Conservation (phyloP, 768 basidiomycete species). For the Hygrophorus pudorinus region DNA sequence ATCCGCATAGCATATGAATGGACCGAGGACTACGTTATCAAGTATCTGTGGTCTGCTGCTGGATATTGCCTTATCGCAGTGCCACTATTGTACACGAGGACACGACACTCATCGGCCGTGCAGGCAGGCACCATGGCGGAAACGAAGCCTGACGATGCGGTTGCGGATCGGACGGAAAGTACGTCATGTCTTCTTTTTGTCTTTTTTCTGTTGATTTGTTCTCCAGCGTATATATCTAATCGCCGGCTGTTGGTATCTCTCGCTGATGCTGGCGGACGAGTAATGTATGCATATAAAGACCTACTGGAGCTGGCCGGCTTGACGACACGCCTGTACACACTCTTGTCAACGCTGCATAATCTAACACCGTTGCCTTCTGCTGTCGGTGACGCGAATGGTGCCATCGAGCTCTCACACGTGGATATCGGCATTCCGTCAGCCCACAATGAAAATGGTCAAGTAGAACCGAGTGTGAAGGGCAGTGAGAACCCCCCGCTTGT, state of each 20-base stretch:
- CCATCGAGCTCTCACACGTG: constrained; percentile 57
- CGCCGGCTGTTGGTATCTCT: constrained; percentile 83
- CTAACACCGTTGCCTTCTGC: constrained; percentile 44
- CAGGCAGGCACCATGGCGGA: constrained; percentile 12
- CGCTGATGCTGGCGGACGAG: constrained; percentile 90
- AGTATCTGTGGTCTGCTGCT: constrained; percentile 90
- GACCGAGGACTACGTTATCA: constrained; percentile 97
- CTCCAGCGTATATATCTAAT: constrained; percentile 77
- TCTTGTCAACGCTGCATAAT: constrained; percentile 78
- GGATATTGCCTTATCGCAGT: constrained; percentile 90
- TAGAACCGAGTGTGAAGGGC: constrained; percentile 8
- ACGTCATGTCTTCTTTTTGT: constrained; percentile 8
- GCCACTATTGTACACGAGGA: constrained; percentile 69
- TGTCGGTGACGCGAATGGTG: constrained; percentile 21
- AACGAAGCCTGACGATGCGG: constrained; percentile 25
- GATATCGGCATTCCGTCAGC: constrained; percentile 54
- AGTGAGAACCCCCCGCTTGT: constrained; percentile 44
- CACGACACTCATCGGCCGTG: constrained; percentile 26
- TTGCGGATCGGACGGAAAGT: constrained; percentile 42
- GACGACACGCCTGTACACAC: constrained; percentile 80
- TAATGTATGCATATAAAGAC: constrained; percentile 98
- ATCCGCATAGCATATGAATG: constrained; percentile 88
- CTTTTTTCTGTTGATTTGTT: not conserved
- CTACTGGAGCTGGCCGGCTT: constrained; percentile 91
- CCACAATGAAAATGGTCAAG: constrained; percentile 4